A percentile compares a stretch with the other conserved stretches of the same genome.
Conservation (phyloP, 2,329 filamentous ascomycete genomes). For the Paecilomyces niveus region DNA sequence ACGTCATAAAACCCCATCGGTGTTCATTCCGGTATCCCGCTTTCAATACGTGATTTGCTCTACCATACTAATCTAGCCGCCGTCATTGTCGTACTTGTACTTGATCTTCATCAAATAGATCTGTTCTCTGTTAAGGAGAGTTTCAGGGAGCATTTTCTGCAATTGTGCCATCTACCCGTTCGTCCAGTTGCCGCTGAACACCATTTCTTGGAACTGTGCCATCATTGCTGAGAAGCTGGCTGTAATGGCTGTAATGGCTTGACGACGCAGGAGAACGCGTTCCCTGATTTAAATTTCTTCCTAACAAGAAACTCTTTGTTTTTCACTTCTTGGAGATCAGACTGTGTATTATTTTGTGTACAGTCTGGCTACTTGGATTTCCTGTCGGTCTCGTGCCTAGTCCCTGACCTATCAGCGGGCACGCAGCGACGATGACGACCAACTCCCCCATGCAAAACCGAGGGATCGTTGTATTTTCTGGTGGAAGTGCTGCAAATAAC, state of each 20-base stretch:
- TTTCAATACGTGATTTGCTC: too few species aligned
- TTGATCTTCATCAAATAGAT: not conserved
- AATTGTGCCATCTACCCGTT: not conserved
- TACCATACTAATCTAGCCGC: too few species aligned
- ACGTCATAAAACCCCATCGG: too few species aligned
- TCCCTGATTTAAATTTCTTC: not conserved
- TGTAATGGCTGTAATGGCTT: not conserved
- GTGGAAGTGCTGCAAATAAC: conserved; percentile 88
- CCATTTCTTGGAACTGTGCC: not conserved
- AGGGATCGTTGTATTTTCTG: conserved; percentile 80
- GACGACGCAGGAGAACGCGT: not conserved
- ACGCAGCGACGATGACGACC: not conserved
- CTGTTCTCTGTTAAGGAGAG: not conserved
- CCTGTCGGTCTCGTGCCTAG: not conserved
- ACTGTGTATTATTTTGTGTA: not conserved
- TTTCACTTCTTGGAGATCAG: not conserved
- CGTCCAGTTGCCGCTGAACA: not conserved
- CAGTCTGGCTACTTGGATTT: not conserved
- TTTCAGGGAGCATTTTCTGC: not conserved
- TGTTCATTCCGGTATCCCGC: too few species aligned
- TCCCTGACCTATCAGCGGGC: not conserved
- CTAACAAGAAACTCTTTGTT: not conserved
- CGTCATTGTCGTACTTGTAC: not conserved
- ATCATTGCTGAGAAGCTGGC: not conserved
- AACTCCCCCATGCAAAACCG: conserved; percentile 18